These are phyloP conservation scores for Chrysoporthe puriensis DNA, from an alignment of 2,329 filamentous ascomycete species.

Conservation along the genomic window DNA sequence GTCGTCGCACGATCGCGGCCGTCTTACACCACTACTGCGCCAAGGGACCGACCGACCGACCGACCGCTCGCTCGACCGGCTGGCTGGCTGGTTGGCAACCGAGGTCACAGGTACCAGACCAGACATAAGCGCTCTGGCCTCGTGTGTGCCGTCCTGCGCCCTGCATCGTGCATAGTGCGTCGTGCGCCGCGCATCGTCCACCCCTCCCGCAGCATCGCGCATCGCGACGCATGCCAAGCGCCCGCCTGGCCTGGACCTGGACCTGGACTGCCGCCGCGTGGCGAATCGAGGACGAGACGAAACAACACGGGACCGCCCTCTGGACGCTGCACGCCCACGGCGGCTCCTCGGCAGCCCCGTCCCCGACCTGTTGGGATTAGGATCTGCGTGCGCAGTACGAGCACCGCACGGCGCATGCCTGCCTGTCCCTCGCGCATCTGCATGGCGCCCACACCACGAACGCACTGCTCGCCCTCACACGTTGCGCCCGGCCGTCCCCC, in stretches of 20 bases:
- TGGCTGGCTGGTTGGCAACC: too few relatives aligned
- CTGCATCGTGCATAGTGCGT: not conserved
- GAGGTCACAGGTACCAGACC: not conserved
- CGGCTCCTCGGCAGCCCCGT: not conserved
- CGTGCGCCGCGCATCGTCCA: not conserved
- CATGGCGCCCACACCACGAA: not conserved
- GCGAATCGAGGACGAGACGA: not conserved
- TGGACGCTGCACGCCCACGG: not conserved
- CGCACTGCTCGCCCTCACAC: not conserved
- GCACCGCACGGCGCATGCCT: not conserved
- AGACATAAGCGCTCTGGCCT: conserved; percentile 2
- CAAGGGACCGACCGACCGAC: too few relatives aligned
- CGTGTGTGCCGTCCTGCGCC: not conserved
- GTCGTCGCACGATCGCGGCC: not conserved
- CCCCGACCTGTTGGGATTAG: too few relatives aligned
- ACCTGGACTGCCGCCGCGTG: not conserved
- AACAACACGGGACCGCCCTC: not conserved
- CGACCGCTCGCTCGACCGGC: too few relatives aligned
- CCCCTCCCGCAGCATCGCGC: not conserved
- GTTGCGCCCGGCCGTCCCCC: not conserved
- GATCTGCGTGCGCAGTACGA: too few relatives aligned
- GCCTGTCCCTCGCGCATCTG: not conserved
- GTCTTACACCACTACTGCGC: too few relatives aligned
- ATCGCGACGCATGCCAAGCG: not conserved
- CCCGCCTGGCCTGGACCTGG: not conserved